Percentiles rank a stretch among this genome's conserved stretches.
Evolutionary conservation across 2,329 filamentous ascomycete genomes (phyloP).

Genomic region (Fusarium albosuccineum): DNA sequence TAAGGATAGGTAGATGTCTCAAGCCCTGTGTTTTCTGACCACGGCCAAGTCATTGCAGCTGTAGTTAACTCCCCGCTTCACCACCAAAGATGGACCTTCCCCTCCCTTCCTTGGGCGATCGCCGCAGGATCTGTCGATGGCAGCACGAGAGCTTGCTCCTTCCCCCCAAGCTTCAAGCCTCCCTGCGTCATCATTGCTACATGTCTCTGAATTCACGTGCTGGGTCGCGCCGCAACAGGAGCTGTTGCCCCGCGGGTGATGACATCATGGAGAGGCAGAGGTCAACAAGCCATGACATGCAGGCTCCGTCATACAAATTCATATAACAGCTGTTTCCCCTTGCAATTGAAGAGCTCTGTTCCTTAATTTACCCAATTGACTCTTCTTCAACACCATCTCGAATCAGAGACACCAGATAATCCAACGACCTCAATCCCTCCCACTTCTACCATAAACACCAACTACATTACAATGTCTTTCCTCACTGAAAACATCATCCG

Average conservation of each 20-base stretch:
- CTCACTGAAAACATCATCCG: slow-evolving; percentile 62
- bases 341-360: slow-evolving; percentile 6
- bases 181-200: slow-evolving; percentile 46
- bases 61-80: not conserved
- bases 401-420: not conserved
- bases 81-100: not conserved
- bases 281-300: slow-evolving; percentile 29
- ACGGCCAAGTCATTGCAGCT: too few species aligned
- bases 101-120: slow-evolving; percentile 27
- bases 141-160: slow-evolving; percentile 14
- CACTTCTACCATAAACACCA: slow-evolving; percentile 9
- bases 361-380: slow-evolving; percentile 26
- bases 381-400: not conserved
- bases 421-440: not conserved
- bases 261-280: slow-evolving; percentile 45
- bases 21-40: not conserved
- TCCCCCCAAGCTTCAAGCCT: slow-evolving; percentile 18
- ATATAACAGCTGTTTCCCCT: slow-evolving; percentile 15
- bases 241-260: slow-evolving; percentile 40
- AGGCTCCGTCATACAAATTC: slow-evolving; percentile 37
- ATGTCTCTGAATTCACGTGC: slow-evolving; percentile 37
- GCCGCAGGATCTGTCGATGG: slow-evolving; percentile 34
- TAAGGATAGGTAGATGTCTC: not conserved
- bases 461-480: slow-evolving; percentile 62
- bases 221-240: slow-evolving; percentile 36